Evolutionary conservation across 1,284 basidiomycete genomes (phyloP).

Genomic region (Microbotryum lychnidis-dioicae): DNA sequence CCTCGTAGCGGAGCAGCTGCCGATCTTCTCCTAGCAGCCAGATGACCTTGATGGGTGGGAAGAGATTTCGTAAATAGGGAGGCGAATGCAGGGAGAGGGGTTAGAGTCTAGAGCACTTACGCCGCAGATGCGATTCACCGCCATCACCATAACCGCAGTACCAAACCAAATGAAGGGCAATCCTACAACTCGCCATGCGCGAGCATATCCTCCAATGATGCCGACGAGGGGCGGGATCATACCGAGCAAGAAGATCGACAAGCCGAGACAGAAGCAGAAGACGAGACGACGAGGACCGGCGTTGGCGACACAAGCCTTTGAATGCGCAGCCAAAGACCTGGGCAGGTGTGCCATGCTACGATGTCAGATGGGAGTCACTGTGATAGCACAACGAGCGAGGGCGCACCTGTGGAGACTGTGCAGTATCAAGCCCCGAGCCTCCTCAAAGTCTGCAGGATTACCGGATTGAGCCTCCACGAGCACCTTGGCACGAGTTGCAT

Average conservation of each 20-base stretch:
- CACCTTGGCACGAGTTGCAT: slow-evolving; percentile 20
- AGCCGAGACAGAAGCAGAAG: slow-evolving; percentile 29
- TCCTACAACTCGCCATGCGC: slow-evolving; percentile 21
- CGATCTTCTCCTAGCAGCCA: slow-evolving; percentile 28
- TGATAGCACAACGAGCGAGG: neutral
- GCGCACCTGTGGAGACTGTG: slow-evolving; percentile 17
- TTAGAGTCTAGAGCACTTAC: neutral
- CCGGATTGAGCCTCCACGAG: slow-evolving; percentile 26
- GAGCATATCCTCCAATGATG: slow-evolving; percentile 21
- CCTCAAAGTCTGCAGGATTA: slow-evolving; percentile 24
- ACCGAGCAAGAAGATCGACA: slow-evolving; percentile 19
- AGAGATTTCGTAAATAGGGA: neutral
- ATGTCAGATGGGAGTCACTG: too few species aligned
- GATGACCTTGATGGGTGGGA: slow-evolving; percentile 7
- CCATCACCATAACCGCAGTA: slow-evolving; percentile 30
- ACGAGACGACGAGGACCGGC: slow-evolving; percentile 25
- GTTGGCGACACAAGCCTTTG: slow-evolving; percentile 19
- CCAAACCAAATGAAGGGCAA: slow-evolving; percentile 26
- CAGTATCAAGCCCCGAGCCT: slow-evolving; percentile 27
- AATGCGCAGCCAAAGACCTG: slow-evolving; percentile 8
- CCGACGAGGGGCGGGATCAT: slow-evolving; percentile 24
- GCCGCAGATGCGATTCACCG: slow-evolving; percentile 23
- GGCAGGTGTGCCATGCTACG: too few species aligned
- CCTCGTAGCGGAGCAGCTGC: slow-evolving; percentile 23
- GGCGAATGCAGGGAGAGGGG: neutral